phyloP scores from a whole-genome alignment of 495 filamentous ascomycete genomes.

The Daldinia vernicosa region DNA sequence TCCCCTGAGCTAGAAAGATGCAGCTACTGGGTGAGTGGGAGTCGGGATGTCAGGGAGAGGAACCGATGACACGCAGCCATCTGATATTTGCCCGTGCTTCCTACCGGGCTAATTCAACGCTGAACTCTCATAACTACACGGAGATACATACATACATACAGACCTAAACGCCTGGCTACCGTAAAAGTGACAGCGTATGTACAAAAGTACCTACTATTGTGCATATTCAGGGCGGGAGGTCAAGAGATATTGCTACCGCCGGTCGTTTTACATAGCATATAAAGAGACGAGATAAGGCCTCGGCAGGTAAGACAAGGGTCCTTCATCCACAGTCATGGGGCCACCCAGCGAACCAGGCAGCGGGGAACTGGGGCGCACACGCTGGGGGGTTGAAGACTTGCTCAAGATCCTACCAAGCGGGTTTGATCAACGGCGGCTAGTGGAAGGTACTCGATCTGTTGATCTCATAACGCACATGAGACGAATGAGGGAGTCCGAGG shows the following conservation, averaged over 20 bases:
- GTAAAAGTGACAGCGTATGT: constrained; percentile 10
- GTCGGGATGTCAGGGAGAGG: constrained; percentile 40
- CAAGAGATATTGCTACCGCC: constrained; percentile 11
- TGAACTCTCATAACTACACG: constrained; percentile 20
- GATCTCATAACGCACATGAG: constrained; percentile 38
- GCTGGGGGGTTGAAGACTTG: constrained; percentile 36
- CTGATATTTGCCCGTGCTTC: constrained; percentile 36
- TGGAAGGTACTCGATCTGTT: constrained; percentile 43
- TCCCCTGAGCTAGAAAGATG: constrained; percentile 33
- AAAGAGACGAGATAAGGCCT: constrained; percentile 32
- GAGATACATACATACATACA: not conserved
- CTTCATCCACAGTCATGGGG: constrained; percentile 43
- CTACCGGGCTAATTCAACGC: constrained; percentile 28
- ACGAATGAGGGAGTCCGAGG: constrained; percentile 35
- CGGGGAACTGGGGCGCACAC: constrained; percentile 42
- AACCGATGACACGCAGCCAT: constrained; percentile 43
- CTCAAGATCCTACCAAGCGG: constrained; percentile 39
- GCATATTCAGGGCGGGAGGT: not conserved
- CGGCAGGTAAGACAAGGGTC: constrained; percentile 37
- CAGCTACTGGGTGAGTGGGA: constrained; percentile 35
- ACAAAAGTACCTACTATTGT: constrained; percentile 6
- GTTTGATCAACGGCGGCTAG: constrained; percentile 45
- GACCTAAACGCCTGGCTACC: not conserved
- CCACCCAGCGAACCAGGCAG: constrained; percentile 38
- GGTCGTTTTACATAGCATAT: constrained; percentile 17